Conservation (phyloP, 75 land plant species). For the Selaginella tamariscina region DNA sequence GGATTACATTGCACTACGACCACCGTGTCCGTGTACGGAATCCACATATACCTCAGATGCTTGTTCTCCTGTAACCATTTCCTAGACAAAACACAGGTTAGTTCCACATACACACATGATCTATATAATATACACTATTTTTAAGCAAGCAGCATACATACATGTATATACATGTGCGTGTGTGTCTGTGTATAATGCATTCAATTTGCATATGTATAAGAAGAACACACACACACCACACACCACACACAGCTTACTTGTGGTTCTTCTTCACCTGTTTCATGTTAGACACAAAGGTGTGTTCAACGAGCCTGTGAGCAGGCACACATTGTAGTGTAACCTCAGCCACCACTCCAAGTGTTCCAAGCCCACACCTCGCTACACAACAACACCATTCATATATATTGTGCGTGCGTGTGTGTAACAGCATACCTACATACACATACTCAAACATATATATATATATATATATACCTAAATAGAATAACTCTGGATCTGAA, state of each 20-base stretch:
- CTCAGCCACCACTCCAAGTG: slow-evolving; percentile 95
- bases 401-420: too few species aligned
- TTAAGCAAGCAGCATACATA: too few species aligned
- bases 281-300: slow-evolving; percentile 65
- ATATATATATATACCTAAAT: too few species aligned
- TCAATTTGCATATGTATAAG: too few species aligned
- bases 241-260: slow-evolving; percentile 82
- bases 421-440: too few species aligned
- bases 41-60: slow-evolving; percentile 90
- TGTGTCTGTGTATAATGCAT: too few species aligned
- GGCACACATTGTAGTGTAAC: slow-evolving; percentile 94
- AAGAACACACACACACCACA: too few species aligned
- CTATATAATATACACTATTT: too few species aligned
- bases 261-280: slow-evolving; percentile 85
- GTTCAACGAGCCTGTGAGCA: slow-evolving; percentile 75
- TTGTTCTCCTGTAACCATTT: slow-evolving; percentile 86
- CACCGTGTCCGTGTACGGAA: slow-evolving; percentile 84
- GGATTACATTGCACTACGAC: slow-evolving; percentile 96
- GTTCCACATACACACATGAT: too few species aligned
- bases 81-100: slow-evolving; percentile 39
- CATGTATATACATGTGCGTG: too few species aligned
- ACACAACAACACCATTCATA: too few species aligned
- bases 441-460: too few species aligned
- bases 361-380: slow-evolving; percentile 97
- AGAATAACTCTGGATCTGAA: slow-evolving; percentile 87